phyloP scores from a whole-genome alignment of 1,284 basidiomycete genomes.

The Chiua sp. region DNA sequence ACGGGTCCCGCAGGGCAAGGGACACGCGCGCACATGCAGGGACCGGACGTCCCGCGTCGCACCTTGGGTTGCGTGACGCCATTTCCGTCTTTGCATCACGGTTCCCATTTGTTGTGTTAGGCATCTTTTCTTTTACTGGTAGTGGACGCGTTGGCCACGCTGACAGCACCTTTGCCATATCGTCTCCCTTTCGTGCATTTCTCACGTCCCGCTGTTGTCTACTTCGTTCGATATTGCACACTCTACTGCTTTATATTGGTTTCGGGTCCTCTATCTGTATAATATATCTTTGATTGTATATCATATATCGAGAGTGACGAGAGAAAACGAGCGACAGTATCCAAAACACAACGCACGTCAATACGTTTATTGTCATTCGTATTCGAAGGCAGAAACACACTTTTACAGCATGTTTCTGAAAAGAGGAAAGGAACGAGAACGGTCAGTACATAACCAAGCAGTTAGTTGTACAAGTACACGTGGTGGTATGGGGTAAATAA shows the following conservation, averaged over 20 bases:
- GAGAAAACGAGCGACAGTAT: not conserved
- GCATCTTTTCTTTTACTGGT: no score
- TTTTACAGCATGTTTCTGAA: not conserved
- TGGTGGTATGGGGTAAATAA: slow-evolving; percentile 23
- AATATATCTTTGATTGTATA: no score
- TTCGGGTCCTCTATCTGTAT: no score
- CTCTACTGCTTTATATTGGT: no score
- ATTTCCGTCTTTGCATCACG: no score
- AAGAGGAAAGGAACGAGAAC: not conserved
- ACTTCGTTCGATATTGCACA: not conserved
- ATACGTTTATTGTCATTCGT: not conserved
- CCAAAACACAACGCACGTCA: not conserved
- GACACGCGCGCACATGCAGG: not conserved
- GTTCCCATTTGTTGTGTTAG: no score
- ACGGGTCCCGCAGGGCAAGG: slow-evolving; percentile 10
- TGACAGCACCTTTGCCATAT: no score
- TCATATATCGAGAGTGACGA: not conserved
- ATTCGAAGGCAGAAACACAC: not conserved
- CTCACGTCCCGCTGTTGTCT: no score
- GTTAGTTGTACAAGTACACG: slow-evolving; percentile 26
- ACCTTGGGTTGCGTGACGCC: not conserved
- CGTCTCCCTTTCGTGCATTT: no score
- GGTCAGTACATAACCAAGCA: slow-evolving; percentile 31
- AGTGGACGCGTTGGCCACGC: no score
- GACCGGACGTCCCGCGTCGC: not conserved